Conservation (phyloP, 768 basidiomycete genomes). For the Leccinum fibrillosum region DNA sequence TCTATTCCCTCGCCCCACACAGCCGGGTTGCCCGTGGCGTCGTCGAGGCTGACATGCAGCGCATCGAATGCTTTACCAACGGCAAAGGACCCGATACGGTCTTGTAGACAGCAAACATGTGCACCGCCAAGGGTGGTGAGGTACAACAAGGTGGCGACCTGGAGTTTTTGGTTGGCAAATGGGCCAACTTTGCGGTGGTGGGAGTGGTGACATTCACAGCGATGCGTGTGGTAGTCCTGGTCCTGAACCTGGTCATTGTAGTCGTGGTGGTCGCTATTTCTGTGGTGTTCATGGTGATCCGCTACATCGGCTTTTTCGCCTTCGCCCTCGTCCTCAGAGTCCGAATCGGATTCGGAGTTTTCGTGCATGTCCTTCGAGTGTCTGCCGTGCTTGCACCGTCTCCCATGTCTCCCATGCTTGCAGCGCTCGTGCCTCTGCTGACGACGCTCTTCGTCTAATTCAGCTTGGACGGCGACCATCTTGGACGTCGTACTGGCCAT, state of each 20-base stretch:
- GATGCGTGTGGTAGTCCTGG: neutral
- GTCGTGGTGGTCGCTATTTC: neutral
- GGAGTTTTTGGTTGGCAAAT: conserved; percentile 61
- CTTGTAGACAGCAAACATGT: conserved; percentile 64
- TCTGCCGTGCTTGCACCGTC: neutral
- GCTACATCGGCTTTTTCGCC: neutral
- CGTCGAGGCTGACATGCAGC: conserved; percentile 58
- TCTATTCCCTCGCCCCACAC: conserved; percentile 45
- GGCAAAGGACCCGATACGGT: conserved; percentile 68
- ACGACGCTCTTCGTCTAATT: conserved; percentile 15
- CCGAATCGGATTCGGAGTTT: neutral
- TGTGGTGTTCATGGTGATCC: neutral
- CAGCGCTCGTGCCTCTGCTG: neutral
- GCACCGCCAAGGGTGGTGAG: conserved; percentile 92
- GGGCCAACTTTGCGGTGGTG: neutral
- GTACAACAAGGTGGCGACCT: conserved; percentile 71
- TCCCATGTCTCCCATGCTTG: neutral
- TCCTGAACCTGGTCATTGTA: neutral
- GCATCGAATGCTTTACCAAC: conserved; percentile 89
- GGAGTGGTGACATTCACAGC: neutral
- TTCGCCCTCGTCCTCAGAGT: neutral
- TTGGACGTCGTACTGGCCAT: conserved; percentile 79
- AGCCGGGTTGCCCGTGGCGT: conserved; percentile 48
- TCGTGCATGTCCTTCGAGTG: neutral
- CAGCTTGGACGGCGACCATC: conserved; percentile 50